Evolutionary conservation across 2,329 filamentous ascomycete species (phyloP), one percentile per base, ranked within the genome.

Genomic region (Massarina eburnea): DNA sequence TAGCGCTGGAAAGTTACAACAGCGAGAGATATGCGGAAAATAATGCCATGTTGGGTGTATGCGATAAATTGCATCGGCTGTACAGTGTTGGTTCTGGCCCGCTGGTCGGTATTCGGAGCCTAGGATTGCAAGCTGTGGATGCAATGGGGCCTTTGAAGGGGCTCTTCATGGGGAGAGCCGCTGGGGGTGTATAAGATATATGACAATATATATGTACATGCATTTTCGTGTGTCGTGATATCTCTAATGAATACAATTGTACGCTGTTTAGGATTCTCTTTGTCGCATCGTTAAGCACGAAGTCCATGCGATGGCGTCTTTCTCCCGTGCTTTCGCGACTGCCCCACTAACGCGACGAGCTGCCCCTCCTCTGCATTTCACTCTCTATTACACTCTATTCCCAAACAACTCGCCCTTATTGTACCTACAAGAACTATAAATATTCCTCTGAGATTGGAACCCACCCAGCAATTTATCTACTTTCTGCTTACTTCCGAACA

Each of bases 11-110:
- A 68, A 71, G 81, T 14, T 99, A 97, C 72, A 84, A 84, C 54
- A 77, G 81, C 1, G 89, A 94, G 62, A 81, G 91, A 30, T 99
- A 95, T 69, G 81, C 85, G 2, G 81, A 84, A 32, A 97, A 97
- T 70, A 88, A 78, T 49, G 79, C 86, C 49, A 79, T 95, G 68
- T 77, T 91, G 43, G 91, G 83, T 45, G 87, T 86, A 36, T 89
- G 84, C 55, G 92, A 97, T 73, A 92, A 96, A 73, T 75, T 97
- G 57, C 91, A 96, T 71, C 95, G 92, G 74, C 73, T 96, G 34
- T 97, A 96, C 71, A 86, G 86, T n/a, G 83, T 89, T 1, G 84
- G 83, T 18, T 84, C 81, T 49, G 89, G 89, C 0, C 91, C 91
- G 1, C 72, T 97, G 26, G 88, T 96, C 15, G 86, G 86, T 57